A percentile compares a stretch with the other conserved stretches of the same genome.
These are phyloP conservation scores for Phaeophleospora eucalypticola DNA, from an alignment of 2,329 filamentous ascomycete genomes.

Conservation along the genomic window DNA sequence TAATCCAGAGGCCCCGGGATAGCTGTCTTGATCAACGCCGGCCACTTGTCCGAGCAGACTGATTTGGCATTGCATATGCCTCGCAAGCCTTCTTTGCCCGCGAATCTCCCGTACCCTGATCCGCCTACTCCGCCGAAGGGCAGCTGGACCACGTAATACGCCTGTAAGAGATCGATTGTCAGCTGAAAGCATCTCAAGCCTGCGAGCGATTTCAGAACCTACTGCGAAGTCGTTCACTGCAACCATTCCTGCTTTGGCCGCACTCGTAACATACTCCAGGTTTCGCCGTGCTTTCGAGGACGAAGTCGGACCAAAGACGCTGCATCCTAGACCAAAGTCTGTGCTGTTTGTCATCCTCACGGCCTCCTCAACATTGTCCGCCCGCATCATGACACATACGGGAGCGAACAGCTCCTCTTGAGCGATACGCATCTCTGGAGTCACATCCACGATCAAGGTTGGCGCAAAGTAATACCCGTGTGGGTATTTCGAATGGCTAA, in stretches of 20 bases:
- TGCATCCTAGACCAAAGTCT: slow-evolving; percentile 79
- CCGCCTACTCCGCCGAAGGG: slow-evolving; percentile 91
- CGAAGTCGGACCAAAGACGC: slow-evolving; percentile 67
- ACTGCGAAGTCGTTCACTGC: slow-evolving; percentile 87
- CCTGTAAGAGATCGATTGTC: slow-evolving; percentile 29
- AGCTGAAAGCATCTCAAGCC: no score
- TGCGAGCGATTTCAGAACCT: not conserved
- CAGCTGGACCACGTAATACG: slow-evolving; percentile 87
- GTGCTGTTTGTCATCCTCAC: slow-evolving; percentile 78
- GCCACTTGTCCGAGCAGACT: slow-evolving; percentile 71
- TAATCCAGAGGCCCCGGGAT: slow-evolving; percentile 81
- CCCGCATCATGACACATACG: slow-evolving; percentile 79
- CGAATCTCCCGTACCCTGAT: slow-evolving; percentile 87
- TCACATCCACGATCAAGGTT: slow-evolving; percentile 88
- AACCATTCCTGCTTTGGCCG: slow-evolving; percentile 81
- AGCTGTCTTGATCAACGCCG: slow-evolving; percentile 57
- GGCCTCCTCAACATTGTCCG: slow-evolving; percentile 60
- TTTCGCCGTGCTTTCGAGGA: slow-evolving; percentile 49
- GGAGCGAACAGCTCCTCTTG: slow-evolving; percentile 91
- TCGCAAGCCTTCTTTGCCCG: slow-evolving; percentile 80
- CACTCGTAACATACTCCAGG: slow-evolving; percentile 61
- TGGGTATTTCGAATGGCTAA: slow-evolving; percentile 67
- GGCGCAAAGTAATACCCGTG: slow-evolving; percentile 87
- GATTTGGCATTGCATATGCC: slow-evolving; percentile 84
- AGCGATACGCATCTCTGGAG: slow-evolving; percentile 77